Conservation (phyloP, 345 rosid species). For the Syzygium jambos region DNA sequence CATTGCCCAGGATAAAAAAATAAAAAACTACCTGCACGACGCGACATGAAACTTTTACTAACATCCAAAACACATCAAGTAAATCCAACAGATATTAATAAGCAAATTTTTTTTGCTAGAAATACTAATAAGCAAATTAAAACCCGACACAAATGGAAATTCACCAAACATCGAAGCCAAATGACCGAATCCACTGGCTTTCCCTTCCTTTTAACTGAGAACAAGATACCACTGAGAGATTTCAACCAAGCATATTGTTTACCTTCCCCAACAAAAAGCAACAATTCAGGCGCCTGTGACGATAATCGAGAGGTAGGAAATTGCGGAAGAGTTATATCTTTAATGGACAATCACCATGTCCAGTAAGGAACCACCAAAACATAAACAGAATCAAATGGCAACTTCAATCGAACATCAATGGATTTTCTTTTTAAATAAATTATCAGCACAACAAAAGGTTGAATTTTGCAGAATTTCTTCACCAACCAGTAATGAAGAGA, state of each 20-base stretch:
- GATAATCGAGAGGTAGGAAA: neutral
- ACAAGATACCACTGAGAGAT: neutral
- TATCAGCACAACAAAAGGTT: neutral
- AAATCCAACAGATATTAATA: neutral
- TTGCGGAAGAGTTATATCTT: neutral
- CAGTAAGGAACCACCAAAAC: neutral
- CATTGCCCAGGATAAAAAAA: neutral
- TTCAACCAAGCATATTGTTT: neutral
- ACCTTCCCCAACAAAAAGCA: neutral
- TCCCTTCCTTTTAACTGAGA: neutral
- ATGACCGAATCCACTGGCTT: neutral
- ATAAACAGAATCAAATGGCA: neutral
- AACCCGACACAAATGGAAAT: neutral
- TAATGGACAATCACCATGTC: neutral
- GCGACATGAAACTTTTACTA: neutral
- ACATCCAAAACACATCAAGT: neutral
- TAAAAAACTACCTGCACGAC: neutral
- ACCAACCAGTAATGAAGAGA: neutral
- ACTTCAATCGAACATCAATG: neutral
- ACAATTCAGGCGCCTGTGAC: neutral
- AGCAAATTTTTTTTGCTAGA: too few species aligned
- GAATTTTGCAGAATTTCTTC: neutral
- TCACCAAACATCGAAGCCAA: neutral
- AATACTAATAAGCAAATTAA: neutral
- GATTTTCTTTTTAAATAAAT: neutral